These are phyloP conservation scores for Solanum commersonii DNA, from an alignment of 257 asterid species.

Conservation along the genomic window DNA sequence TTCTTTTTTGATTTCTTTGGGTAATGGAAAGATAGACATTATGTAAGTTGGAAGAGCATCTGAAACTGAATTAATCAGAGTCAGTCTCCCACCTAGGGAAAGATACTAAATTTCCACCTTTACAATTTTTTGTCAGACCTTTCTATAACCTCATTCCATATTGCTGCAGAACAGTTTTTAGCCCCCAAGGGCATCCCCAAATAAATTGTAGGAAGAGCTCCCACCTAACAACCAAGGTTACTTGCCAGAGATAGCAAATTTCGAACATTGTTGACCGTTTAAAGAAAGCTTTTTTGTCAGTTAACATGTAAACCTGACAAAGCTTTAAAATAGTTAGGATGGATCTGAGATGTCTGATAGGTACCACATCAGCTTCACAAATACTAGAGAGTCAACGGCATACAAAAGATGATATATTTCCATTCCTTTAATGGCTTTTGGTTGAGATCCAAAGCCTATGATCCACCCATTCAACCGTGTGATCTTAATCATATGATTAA, in stretches of 20 bases:
- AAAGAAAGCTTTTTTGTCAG: neutral
- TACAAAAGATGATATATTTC: neutral
- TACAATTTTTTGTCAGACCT: neutral
- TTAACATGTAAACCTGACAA: neutral
- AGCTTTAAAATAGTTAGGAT: neutral
- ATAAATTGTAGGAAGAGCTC: neutral
- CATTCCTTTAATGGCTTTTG: neutral
- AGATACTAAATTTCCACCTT: neutral
- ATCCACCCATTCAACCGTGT: neutral
- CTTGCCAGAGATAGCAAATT: neutral
- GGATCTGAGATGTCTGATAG: neutral
- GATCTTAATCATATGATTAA: neutral
- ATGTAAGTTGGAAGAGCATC: neutral
- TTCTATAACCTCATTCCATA: neutral
- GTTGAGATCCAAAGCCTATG: neutral
- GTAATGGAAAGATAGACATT: neutral
- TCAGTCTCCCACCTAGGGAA: neutral
- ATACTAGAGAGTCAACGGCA: neutral
- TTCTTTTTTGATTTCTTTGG: neutral
- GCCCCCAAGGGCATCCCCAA: neutral
- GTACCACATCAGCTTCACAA: neutral
- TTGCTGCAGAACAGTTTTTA: neutral
- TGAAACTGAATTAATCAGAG: neutral
- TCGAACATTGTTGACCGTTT: neutral
- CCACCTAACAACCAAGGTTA: neutral